Conservation (phyloP, 179 eudicot genomes). For the Spergularia azorica region DNA sequence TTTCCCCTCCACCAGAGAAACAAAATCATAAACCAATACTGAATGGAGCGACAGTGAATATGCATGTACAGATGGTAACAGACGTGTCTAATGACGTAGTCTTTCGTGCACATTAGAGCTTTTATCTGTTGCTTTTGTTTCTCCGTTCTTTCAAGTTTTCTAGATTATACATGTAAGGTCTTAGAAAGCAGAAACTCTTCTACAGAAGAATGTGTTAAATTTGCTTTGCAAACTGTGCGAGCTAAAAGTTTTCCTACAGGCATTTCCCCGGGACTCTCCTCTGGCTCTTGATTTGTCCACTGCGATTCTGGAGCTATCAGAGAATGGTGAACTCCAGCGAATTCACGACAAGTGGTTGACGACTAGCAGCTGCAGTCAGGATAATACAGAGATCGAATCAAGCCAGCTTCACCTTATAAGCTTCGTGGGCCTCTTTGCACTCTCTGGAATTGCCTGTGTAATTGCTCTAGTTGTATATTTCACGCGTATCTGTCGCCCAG, state of each 20-base stretch:
- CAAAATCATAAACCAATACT: no score
- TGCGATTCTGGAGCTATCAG: conserved; percentile 48
- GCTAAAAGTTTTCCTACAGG: conserved; percentile 30
- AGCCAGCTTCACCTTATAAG: conserved; percentile 52
- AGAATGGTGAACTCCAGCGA: conserved; percentile 54
- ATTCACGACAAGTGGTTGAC: conserved; percentile 59
- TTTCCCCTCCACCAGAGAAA: no score
- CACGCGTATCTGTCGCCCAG: conserved; percentile 35
- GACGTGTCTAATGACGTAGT: no score
- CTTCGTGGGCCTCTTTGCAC: conserved; percentile 47
- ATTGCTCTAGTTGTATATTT: conserved; percentile 38
- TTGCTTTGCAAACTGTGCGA: neutral
- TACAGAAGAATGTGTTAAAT: no score
- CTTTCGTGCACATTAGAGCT: no score
- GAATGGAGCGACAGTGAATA: no score
- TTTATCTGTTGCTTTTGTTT: neutral
- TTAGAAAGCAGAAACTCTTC: no score
- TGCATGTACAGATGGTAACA: no score
- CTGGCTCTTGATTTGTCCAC: conserved; percentile 51
- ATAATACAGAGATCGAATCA: conserved; percentile 44
- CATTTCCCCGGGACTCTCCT: conserved; percentile 54
- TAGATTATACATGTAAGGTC: no score
- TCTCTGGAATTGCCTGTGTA: conserved; percentile 42
- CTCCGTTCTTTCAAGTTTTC: no score
- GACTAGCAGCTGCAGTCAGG: conserved; percentile 39